Conservation (phyloP, 2,329 filamentous ascomycete genomes). For the Neocatenulostroma microsporum region DNA sequence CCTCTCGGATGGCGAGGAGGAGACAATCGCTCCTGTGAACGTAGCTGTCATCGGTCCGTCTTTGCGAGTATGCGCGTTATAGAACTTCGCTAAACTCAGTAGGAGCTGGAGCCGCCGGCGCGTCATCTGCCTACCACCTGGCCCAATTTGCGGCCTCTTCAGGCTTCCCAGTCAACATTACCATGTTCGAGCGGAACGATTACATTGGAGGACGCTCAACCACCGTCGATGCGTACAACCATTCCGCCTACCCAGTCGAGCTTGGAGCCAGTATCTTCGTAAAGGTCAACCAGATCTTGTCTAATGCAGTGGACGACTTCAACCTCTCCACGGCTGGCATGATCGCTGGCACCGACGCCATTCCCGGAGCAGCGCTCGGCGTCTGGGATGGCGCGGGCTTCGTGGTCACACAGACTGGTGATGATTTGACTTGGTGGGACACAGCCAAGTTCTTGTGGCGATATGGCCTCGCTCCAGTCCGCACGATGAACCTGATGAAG, state of each 20-base stretch:
- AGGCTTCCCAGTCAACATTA: conserved; percentile 64
- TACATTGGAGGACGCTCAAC: conserved; percentile 81
- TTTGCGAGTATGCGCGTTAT: too few relatives aligned
- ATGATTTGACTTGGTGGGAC: conserved; percentile 65
- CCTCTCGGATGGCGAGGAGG: conserved; percentile 1
- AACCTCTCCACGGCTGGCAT: conserved; percentile 48
- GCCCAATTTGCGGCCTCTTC: conserved; percentile 58
- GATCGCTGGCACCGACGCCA: conserved; percentile 35
- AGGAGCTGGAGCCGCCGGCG: conserved; percentile 86
- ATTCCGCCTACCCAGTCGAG: conserved; percentile 64
- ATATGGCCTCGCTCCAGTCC: conserved; percentile 73
- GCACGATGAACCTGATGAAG: conserved; percentile 65
- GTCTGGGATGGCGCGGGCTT: conserved; percentile 79
- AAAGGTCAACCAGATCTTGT: conserved; percentile 70
- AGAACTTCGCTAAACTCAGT: conserved; percentile 6
- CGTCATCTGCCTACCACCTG: conserved; percentile 79
- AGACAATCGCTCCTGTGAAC: conserved; percentile 6
- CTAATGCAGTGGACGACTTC: conserved; percentile 63
- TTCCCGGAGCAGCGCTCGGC: conserved; percentile 53
- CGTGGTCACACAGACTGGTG: conserved; percentile 57
- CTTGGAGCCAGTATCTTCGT: conserved; percentile 92
- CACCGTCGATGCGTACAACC: conserved; percentile 68
- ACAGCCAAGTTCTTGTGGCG: conserved; percentile 71
- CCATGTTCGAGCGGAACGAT: conserved; percentile 71
- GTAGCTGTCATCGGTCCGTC: conserved; percentile 13